Percentiles rank a stretch among this genome's conserved stretches.
Conservation (phyloP, 176 grass and related monocot genomes). For the Hordeum marinum region DNA sequence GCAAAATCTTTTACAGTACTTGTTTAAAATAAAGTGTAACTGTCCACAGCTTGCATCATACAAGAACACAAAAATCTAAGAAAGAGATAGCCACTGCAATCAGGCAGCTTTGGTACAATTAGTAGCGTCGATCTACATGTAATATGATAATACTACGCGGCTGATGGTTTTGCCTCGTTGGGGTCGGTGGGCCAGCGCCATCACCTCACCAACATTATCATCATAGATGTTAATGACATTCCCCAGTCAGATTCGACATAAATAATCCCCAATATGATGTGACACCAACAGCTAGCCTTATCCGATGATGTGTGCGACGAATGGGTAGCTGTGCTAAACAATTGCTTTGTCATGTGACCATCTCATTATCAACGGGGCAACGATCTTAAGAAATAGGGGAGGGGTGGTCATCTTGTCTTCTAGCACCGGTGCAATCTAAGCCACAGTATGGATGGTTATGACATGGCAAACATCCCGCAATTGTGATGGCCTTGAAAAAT, state of each 20-base stretch:
- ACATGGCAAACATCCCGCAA: background rate
- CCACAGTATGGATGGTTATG: background rate
- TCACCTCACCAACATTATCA: constrained; percentile 28
- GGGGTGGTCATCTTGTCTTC: background rate
- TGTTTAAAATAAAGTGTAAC: background rate
- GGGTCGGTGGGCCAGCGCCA: background rate
- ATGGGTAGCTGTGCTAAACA: background rate
- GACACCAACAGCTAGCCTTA: background rate
- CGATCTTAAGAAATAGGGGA: background rate
- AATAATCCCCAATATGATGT: background rate
- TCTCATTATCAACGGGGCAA: background rate
- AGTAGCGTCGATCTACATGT: background rate
- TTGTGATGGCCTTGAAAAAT: too few species aligned
- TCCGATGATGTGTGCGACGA: background rate
- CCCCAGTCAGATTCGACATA: background rate
- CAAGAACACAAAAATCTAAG: background rate
- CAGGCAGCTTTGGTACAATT: background rate
- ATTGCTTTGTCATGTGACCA: background rate
- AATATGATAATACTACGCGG: background rate
- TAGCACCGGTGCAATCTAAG: background rate
- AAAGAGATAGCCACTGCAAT: background rate
- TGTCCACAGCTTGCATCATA: background rate
- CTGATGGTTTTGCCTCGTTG: background rate
- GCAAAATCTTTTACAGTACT: background rate
- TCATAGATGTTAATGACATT: constrained; percentile 19